A percentile compares a stretch with the other conserved stretches of the same genome.
Evolutionary conservation across 164 flowering plant species (phyloP).

Genomic region (Buxus sempervirens): DNA sequence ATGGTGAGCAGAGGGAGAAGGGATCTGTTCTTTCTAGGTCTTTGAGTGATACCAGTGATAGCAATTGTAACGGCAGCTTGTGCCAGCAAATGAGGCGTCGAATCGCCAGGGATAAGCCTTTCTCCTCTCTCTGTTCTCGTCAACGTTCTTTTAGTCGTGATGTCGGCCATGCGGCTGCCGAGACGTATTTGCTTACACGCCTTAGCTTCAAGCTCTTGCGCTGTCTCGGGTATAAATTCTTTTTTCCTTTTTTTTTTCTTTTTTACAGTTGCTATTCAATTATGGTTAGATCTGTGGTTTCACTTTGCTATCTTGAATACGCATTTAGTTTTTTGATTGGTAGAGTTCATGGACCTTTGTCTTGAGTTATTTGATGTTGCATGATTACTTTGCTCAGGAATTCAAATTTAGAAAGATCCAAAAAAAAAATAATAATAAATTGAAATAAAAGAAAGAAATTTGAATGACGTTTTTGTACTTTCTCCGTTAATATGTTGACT

Average conservation of each 20-base stretch:
- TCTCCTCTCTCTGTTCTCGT: slow-evolving; percentile 15
- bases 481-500: too few relatives aligned
- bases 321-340: not conserved
- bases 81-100: slow-evolving; percentile 45
- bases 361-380: not conserved
- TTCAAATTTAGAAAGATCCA: too few relatives aligned
- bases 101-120: slow-evolving; percentile 31
- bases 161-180: slow-evolving; percentile 58
- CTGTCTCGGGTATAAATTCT: slow-evolving; percentile 59
- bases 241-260: not conserved
- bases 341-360: not conserved
- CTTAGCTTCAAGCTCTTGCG: slow-evolving; percentile 52
- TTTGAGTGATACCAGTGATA: slow-evolving; percentile 18
- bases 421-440: too few relatives aligned
- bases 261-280: too few relatives aligned
- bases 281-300: not conserved
- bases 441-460: too few relatives aligned
- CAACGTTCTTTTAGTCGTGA: slow-evolving; percentile 39
- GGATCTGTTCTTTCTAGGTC: slow-evolving; percentile 38
- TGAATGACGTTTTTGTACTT: too few relatives aligned
- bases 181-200: slow-evolving; percentile 58
- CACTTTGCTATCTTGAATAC: not conserved
- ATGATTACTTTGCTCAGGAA: too few relatives aligned
- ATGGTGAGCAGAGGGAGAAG: slow-evolving; percentile 19
- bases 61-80: not conserved